phyloP scores from a whole-genome alignment of 148 eudicot genomes.

The Chenopodium quinoa region DNA sequence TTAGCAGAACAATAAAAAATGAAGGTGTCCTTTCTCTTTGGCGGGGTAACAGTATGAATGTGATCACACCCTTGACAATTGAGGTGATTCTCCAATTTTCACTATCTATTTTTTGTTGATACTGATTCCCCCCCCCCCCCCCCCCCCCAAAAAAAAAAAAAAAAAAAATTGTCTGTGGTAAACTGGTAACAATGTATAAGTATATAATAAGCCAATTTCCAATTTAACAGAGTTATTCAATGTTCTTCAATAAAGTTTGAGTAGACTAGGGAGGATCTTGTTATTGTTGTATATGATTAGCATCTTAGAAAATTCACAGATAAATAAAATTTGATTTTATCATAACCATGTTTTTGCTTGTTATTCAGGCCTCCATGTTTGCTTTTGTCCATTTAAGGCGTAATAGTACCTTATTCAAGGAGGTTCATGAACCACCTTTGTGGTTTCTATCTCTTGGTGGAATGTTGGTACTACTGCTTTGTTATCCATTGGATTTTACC shows the following conservation, averaged over 20 bases:
- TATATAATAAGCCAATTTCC: too few species aligned
- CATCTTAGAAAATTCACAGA: too few species aligned
- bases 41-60: constrained; percentile 29
- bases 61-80: background rate
- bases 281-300: too few species aligned
- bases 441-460: background rate
- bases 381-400: background rate
- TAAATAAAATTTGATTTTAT: background rate
- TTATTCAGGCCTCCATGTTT: constrained; percentile 14
- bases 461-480: background rate
- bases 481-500: constrained; percentile 20
- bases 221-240: too few species aligned
- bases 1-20: constrained; percentile 28
- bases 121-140: background rate
- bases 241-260: too few species aligned
- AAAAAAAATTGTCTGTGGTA: too few species aligned
- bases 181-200: too few species aligned
- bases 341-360: background rate
- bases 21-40: constrained; percentile 33
- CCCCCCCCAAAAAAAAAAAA: too few species aligned
- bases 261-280: too few species aligned
- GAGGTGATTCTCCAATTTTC: constrained; percentile 5
- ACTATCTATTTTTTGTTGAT: background rate
- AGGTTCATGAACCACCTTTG: background rate
- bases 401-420: background rate